phyloP scores from a whole-genome alignment of 495 filamentous ascomycete genomes.

The Podospora fimiseda region DNA sequence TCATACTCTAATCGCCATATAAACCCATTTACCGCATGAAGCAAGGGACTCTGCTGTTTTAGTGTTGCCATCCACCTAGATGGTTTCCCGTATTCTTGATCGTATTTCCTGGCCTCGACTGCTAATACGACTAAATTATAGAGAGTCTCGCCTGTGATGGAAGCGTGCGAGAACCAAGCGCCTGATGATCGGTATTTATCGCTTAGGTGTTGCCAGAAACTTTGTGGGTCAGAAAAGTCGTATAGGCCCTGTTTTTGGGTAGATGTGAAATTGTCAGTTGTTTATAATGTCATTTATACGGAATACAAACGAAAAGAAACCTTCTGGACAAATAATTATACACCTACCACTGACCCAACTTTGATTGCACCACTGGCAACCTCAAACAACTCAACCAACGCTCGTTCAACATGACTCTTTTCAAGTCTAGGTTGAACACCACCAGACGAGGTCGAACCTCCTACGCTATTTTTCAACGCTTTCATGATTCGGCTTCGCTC shows the following conservation, averaged over 20 bases:
- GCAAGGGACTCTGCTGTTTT: not conserved
- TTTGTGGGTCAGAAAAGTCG: not conserved
- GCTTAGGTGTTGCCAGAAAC: not conserved
- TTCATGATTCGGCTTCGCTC: not conserved
- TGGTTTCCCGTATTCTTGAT: not conserved
- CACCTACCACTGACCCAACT: not conserved
- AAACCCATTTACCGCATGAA: not conserved
- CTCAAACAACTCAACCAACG: not conserved
- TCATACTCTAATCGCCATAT: not conserved
- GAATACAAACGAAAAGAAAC: not conserved
- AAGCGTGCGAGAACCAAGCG: not conserved
- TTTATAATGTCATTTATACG: too few relatives aligned
- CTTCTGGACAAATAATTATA: not conserved
- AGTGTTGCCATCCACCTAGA: not conserved
- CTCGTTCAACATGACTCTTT: not conserved
- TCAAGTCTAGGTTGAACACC: too few relatives aligned
- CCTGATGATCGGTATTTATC: not conserved
- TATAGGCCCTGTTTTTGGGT: not conserved
- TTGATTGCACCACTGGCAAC: not conserved
- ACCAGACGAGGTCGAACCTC: not conserved
- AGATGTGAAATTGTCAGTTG: not conserved
- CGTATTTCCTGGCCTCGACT: not conserved
- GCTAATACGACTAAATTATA: not conserved
- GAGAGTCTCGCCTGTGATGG: not conserved
- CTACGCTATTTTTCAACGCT: not conserved